Percentiles rank a stretch among this genome's conserved stretches.
These are phyloP conservation scores for Ambrosia artemisiifolia DNA, from an alignment of 129 eudicot species.

Conservation along the genomic window DNA sequence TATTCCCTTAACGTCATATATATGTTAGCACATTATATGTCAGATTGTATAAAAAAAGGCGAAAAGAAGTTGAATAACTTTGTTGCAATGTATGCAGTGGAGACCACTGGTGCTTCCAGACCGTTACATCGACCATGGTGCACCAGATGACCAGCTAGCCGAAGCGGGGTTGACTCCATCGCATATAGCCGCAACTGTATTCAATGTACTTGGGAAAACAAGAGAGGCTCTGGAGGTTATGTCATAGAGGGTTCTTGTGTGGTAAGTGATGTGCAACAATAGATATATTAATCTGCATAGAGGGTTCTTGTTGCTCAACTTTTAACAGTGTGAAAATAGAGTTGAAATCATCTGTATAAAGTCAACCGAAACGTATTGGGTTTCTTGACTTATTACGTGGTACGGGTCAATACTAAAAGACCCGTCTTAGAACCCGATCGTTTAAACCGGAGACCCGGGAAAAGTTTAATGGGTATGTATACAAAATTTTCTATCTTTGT, in stretches of 20 bases:
- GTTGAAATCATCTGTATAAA: slow-evolving; percentile 26
- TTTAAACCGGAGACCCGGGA: neutral
- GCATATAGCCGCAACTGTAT: slow-evolving; percentile 92
- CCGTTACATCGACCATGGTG: slow-evolving; percentile 87
- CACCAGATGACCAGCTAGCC: slow-evolving; percentile 73
- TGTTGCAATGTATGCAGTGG: slow-evolving; percentile 60
- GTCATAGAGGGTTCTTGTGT: slow-evolving; percentile 39
- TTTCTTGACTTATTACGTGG: neutral
- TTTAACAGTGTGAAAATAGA: slow-evolving; percentile 14
- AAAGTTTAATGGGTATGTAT: neutral
- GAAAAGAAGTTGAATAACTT: neutral
- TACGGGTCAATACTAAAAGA: too few relatives aligned
- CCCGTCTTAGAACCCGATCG: neutral
- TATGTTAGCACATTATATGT: neutral
- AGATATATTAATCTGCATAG: slow-evolving; percentile 27
- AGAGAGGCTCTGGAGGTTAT: slow-evolving; percentile 88
- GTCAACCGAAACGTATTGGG: slow-evolving; percentile 4
- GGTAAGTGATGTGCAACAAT: slow-evolving; percentile 16
- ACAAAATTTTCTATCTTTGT: neutral
- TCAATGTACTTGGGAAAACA: slow-evolving; percentile 72
- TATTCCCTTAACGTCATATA: neutral
- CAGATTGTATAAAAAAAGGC: neutral
- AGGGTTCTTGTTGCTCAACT: slow-evolving; percentile 13
- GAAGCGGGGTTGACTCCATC: slow-evolving; percentile 88
- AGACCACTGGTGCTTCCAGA: slow-evolving; percentile 95